A percentile compares a stretch with the other conserved stretches of the same genome.
phyloP scores from a whole-genome alignment of 148 eudicot genomes.

The Silene conica region DNA sequence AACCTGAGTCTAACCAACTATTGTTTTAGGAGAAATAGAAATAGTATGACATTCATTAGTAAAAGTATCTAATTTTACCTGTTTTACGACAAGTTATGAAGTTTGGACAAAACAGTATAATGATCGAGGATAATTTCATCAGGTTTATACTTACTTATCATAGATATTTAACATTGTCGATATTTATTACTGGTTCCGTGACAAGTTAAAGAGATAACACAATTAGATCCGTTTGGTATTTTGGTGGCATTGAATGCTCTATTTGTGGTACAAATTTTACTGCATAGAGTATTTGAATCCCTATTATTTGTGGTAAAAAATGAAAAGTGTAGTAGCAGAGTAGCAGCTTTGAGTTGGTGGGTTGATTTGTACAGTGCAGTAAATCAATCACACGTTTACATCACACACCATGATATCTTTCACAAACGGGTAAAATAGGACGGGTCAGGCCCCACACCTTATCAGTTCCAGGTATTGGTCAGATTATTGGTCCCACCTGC shows the following conservation, averaged over 20 bases:
- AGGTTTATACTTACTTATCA: too few species aligned
- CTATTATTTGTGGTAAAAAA: neutral
- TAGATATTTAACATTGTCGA: too few species aligned
- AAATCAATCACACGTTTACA: conserved; percentile 26
- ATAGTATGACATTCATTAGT: too few species aligned
- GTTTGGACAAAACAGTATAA: too few species aligned
- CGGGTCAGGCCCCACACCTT: conserved; percentile 39
- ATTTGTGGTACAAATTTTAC: neutral
- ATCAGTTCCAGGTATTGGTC: conserved; percentile 77
- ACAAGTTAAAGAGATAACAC: too few species aligned
- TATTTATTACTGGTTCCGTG: too few species aligned
- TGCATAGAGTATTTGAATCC: neutral
- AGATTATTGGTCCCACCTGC: conserved; percentile 73
- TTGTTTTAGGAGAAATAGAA: too few species aligned
- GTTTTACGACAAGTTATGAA: too few species aligned
- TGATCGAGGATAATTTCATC: too few species aligned
- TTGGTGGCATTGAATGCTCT: neutral
- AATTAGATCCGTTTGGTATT: neutral
- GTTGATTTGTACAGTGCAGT: neutral
- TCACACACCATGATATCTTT: neutral
- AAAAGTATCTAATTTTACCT: too few species aligned
- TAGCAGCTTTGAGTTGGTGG: neutral
- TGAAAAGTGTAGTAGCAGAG: too few species aligned
- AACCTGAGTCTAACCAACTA: too few species aligned
- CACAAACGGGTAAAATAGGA: conserved; percentile 14